A percentile compares a stretch with the other conserved stretches of the same genome.
Conservation (phyloP, 2,329 filamentous ascomycete genomes). For the Talaromyces rugulosus region DNA sequence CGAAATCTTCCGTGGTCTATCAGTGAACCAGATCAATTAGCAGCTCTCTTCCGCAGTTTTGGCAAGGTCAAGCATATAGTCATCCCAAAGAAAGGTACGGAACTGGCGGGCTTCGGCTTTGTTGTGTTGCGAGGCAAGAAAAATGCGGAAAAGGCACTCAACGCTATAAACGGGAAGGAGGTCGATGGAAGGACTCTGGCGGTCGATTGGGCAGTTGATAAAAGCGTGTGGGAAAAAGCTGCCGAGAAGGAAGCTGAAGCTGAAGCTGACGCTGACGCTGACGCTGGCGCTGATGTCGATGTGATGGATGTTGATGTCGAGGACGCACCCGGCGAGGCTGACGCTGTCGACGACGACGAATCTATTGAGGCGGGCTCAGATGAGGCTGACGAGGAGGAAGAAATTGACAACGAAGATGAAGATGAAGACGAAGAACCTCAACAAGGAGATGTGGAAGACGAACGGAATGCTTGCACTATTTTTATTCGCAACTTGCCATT, state of each 20-base stretch:
- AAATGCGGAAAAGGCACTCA: conserved; percentile 86
- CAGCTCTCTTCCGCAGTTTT: conserved; percentile 75
- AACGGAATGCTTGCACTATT: conserved; percentile 66
- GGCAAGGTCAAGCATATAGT: conserved; percentile 88
- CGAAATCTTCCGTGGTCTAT: conserved; percentile 96
- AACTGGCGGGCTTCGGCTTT: conserved; percentile 85
- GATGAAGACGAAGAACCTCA: conserved; percentile 43
- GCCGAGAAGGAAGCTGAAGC: conserved; percentile 27
- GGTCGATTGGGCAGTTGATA: conserved; percentile 96
- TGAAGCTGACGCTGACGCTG: conserved; percentile 20
- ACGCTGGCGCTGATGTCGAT: conserved; percentile 23
- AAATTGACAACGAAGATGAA: conserved; percentile 42
- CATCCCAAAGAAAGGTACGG: conserved; percentile 69
- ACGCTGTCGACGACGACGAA: conserved; percentile 39
- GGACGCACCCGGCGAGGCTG: conserved; percentile 29
- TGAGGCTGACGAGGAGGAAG: conserved; percentile 37
- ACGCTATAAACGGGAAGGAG: conserved; percentile 80
- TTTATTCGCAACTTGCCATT: conserved; percentile 96
- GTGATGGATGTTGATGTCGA: conserved; percentile 23
- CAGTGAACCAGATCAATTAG: conserved; percentile 76
- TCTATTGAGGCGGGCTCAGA: conserved; percentile 32
- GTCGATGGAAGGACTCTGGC: conserved; percentile 84
- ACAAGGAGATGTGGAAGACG: conserved; percentile 44
- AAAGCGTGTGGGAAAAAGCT: conserved; percentile 71
- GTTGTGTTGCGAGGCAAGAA: conserved; percentile 81